These are phyloP conservation scores for Vitis hybrid DNA, from an alignment of 177 flowering plant genomes.

Conservation along the genomic window DNA sequence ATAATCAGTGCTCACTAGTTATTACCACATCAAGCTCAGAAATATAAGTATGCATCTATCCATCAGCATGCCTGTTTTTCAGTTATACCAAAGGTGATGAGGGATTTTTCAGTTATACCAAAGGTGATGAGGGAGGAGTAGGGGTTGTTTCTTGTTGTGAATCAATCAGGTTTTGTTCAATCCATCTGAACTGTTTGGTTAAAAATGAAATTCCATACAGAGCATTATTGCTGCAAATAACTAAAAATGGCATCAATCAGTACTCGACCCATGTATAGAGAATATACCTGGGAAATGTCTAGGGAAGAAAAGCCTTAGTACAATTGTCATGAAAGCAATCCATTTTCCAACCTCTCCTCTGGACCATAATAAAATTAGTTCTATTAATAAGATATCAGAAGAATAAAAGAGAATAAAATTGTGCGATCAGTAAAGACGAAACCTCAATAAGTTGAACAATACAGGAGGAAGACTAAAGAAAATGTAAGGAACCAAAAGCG, in stretches of 20 bases:
- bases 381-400: too few relatives aligned
- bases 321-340: conserved; percentile 68
- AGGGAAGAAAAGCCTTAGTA: conserved; percentile 77
- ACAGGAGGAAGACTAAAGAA: conserved; percentile 51
- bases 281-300: conserved; percentile 76
- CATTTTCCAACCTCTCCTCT: conserved; percentile 72
- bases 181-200: too few relatives aligned
- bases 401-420: not conserved
- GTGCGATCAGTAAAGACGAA: not conserved
- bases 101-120: too few relatives aligned
- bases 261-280: not conserved
- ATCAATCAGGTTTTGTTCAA: too few relatives aligned
- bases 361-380: not conserved
- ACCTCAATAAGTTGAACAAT: conserved; percentile 53
- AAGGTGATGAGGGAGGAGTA: too few relatives aligned
- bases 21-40: too few relatives aligned
- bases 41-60: too few relatives aligned
- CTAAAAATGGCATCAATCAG: not conserved
- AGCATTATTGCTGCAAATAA: not conserved
- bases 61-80: too few relatives aligned
- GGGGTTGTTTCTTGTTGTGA: too few relatives aligned
- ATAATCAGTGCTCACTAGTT: not conserved
- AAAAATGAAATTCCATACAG: too few relatives aligned
- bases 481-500: conserved; percentile 59
- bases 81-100: too few relatives aligned